Percentiles rank a stretch among this genome's conserved stretches.
Evolutionary conservation across 331 rosid species (phyloP).

Genomic region (Stylosanthes scabra): DNA sequence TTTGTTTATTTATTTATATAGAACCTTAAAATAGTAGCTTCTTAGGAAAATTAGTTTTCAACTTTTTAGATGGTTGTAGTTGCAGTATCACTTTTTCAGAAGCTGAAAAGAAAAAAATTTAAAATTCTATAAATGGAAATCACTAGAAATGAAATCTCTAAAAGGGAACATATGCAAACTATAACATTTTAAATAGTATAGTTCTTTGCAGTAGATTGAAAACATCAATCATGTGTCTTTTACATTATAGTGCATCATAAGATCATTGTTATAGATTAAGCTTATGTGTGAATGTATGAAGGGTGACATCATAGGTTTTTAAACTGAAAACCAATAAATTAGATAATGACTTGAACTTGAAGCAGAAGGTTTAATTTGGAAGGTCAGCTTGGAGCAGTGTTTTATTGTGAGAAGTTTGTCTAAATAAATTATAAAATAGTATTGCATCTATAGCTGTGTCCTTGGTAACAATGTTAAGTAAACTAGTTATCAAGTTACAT

Average conservation of each 20-base stretch:
- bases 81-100: too few species aligned
- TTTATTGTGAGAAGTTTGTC: background rate
- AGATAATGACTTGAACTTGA: conserved; percentile 12
- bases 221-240: background rate
- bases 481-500: background rate
- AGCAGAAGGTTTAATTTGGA: background rate
- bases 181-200: background rate
- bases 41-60: too few species aligned
- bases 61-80: too few species aligned
- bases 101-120: too few species aligned
- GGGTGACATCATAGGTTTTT: conserved; percentile 6
- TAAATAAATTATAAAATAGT: background rate
- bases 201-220: background rate
- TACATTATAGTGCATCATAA: background rate
- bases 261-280: conserved; percentile 2
- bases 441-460: background rate
- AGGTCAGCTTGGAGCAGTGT: background rate
- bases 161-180: background rate
- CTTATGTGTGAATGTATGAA: background rate
- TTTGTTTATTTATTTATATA: too few species aligned
- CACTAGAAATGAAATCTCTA: background rate
- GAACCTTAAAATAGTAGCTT: too few species aligned
- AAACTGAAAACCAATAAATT: background rate
- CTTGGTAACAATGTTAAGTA: background rate
- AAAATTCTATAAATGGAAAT: conserved; percentile 9